Evolutionary conservation across 495 filamentous ascomycete species (phyloP).

Genomic region (Xylaria longipes): DNA sequence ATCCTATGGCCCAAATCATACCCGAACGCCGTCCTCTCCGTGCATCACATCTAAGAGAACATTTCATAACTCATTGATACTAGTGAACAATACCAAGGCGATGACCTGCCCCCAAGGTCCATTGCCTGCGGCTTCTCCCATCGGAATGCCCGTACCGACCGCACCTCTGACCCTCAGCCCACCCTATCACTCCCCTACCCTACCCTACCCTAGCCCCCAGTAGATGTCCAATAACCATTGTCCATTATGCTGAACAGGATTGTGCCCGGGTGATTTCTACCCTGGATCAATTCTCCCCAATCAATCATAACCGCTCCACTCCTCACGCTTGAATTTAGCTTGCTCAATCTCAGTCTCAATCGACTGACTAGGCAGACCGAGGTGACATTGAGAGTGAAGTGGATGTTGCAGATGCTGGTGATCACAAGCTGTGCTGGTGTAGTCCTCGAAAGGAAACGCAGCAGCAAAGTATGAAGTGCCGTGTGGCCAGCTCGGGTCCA

Average conservation of each 20-base stretch:
- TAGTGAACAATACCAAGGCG: background rate
- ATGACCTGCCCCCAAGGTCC: background rate
- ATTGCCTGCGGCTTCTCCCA: background rate
- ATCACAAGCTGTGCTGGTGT: constrained; percentile 32
- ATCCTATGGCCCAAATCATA: background rate
- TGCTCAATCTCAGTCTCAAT: constrained; percentile 41
- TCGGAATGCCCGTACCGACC: background rate
- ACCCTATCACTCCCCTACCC: background rate
- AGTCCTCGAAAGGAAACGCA: constrained; percentile 35
- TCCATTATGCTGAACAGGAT: background rate
- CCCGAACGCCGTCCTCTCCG: constrained; percentile 6
- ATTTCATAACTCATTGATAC: constrained; percentile 17
- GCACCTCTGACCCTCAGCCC: background rate
- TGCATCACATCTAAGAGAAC: background rate
- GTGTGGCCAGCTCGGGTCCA: constrained; percentile 36
- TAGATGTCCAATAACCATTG: background rate
- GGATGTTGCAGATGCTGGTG: constrained; percentile 38
- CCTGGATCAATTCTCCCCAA: background rate
- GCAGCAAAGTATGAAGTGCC: constrained; percentile 31
- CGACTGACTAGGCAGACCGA: constrained; percentile 31
- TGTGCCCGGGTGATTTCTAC: background rate
- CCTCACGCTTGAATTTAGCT: constrained; percentile 46
- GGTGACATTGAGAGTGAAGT: constrained; percentile 31
- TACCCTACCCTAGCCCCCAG: background rate
- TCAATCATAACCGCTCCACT: constrained; percentile 38